Percentiles rank a stretch among this genome's conserved stretches.
phyloP scores from a whole-genome alignment of 2,329 filamentous ascomycete species.

The Microcera coccophila region DNA sequence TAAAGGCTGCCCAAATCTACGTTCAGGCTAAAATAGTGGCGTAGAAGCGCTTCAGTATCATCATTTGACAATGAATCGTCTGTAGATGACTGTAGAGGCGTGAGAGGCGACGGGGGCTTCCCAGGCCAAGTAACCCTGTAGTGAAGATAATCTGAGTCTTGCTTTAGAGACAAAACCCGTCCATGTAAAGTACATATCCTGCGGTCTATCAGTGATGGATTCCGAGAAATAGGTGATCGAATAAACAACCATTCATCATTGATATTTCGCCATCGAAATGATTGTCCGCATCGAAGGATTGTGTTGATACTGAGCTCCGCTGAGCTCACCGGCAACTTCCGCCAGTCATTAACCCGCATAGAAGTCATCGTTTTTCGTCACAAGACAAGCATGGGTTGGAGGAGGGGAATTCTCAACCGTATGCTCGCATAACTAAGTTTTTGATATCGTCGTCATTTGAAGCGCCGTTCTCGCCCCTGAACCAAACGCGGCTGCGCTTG shows the following conservation, averaged over 20 bases:
- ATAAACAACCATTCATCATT: slow-evolving; percentile 76
- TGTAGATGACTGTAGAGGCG: slow-evolving; percentile 5
- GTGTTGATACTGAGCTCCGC: slow-evolving; percentile 92
- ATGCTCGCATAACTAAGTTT: neutral
- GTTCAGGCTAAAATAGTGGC: slow-evolving; percentile 81
- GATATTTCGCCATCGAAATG: slow-evolving; percentile 90
- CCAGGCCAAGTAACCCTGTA: slow-evolving; percentile 68
- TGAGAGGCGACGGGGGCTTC: slow-evolving; percentile 10
- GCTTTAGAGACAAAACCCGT: slow-evolving; percentile 77
- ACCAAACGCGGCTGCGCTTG: neutral
- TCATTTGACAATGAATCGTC: slow-evolving; percentile 42
- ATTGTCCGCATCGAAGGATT: slow-evolving; percentile 89
- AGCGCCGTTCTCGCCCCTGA: neutral
- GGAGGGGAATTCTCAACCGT: neutral
- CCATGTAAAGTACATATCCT: slow-evolving; percentile 82
- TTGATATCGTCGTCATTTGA: neutral
- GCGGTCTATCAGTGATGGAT: slow-evolving; percentile 6
- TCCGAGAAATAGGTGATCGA: neutral
- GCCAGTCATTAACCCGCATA: slow-evolving; percentile 69
- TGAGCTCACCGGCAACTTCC: slow-evolving; percentile 75
- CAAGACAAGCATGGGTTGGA: neutral
- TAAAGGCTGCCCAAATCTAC: slow-evolving; percentile 76
- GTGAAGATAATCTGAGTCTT: slow-evolving; percentile 73
- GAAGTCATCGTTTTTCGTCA: slow-evolving; percentile 30
- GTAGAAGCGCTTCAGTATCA: slow-evolving; percentile 69